Conservation (phyloP, 2,329 filamentous ascomycete genomes). For the Exophiala phaeomuriformis region DNA sequence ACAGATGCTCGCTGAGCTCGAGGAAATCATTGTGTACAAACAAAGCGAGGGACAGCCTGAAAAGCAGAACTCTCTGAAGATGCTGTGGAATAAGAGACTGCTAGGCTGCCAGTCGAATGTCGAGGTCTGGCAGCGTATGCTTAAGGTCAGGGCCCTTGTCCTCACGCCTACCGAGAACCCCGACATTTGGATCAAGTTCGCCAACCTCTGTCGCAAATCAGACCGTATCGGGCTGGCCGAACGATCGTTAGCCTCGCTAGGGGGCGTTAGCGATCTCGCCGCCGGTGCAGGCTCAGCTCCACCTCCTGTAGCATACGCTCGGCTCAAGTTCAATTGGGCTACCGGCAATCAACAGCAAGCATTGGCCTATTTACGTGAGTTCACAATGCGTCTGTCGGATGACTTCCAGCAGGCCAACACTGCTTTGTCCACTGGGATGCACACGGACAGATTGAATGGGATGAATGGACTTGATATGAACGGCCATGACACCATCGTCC, state of each 20-base stretch:
- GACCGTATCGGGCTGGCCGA: constrained; percentile 90
- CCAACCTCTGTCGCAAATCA: constrained; percentile 95
- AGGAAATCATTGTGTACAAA: constrained; percentile 97
- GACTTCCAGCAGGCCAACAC: constrained; percentile 47
- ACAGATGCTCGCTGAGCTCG: constrained; percentile 96
- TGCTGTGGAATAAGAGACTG: constrained; percentile 91
- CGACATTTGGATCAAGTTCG: constrained; percentile 99
- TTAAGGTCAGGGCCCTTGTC: constrained; percentile 86
- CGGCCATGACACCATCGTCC: constrained; percentile 34
- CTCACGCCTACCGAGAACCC: constrained; percentile 88
- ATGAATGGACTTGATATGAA: constrained; percentile 31
- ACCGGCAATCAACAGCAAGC: constrained; percentile 60
- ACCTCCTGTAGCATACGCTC: constrained; percentile 88
- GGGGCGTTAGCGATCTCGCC: constrained; percentile 48
- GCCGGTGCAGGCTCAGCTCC: constrained; percentile 36
- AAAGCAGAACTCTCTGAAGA: constrained; percentile 83
- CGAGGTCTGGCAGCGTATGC: constrained; percentile 97
- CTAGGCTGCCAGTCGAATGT: constrained; percentile 95
- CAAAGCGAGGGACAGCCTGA: constrained; percentile 70
- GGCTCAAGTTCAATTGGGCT: constrained; percentile 95
- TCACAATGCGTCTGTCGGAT: constrained; percentile 53
- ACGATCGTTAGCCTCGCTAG: constrained; percentile 86
- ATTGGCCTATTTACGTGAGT: constrained; percentile 55
- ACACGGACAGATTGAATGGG: constrained; percentile 44
- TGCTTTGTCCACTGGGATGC: constrained; percentile 35